Evolutionary conservation across 345 rosid species (phyloP), one percentile per base, ranked within the genome.

Genomic region (Raphanus sativus): DNA sequence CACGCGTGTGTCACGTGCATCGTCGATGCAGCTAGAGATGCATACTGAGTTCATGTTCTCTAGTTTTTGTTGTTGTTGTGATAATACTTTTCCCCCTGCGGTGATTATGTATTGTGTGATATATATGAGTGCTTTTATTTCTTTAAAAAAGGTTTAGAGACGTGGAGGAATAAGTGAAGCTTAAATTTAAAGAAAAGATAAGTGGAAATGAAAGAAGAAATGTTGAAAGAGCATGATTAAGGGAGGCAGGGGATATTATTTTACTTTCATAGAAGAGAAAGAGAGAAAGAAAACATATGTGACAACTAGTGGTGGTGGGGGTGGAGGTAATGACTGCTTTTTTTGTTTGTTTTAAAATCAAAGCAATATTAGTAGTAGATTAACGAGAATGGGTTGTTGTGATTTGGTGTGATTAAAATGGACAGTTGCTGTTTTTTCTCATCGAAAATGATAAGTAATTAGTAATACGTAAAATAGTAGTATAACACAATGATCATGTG

Each of bases 1-100:
- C 55, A 84, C 62, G 12, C 89, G 88, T 4, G 93, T 86, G 79
- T 90, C 91, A 17, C 84, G 81, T n/a, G 91, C 65, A 52, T 93
- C 95, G 64, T 86, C 82, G 58, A 89, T 83, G 75, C 98, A 93
- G 82, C 81, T 88, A 10, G 97, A 87, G 77, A 93, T 87, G 84
- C 97, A 93, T 26, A 84, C 88, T 8, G 97, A 89, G 58, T 72
- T 85, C 98, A 90, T 91, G 6, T 56, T 64, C 16, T 59, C 13
- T 33, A n/a, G 29, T 1, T 61, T 48, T 25, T 59, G 3, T 34
- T 36, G 11, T n/a, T 42, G 58, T 15, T 9, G 40, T 58, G 26
- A 52, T 40, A 4, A 5, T 32, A 12, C 34, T 8, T 54, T n/a
- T 61, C 63, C 21, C 54, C 0, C 36, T 38, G 29, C 29, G 45